Base-by-base conservation (phyloP, 2,329 filamentous ascomycete species). In the Trichoderma lentiforme region DNA sequence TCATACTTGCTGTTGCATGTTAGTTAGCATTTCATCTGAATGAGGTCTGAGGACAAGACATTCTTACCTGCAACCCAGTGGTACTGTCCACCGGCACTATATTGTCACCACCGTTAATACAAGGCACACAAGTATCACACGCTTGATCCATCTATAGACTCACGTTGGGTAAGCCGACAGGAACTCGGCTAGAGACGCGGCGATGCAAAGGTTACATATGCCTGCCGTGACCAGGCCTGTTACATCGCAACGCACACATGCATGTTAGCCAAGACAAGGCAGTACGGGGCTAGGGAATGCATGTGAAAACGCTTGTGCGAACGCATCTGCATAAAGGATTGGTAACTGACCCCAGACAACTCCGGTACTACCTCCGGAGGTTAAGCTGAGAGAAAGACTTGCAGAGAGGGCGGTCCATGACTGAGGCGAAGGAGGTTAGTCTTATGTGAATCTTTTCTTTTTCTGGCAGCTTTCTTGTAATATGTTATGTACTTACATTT, bases 161-260 rank as follows among this genome's bases (percentile, higher is more conserved):
- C 62, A 76, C 76, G 84, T 86, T 1, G 84, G 84, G 60, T 89
- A 92, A 1, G 89, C 89, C 0, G 89, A 91, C 6, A 92, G 82
- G 74, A 92, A 93, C 78, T 93, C 91, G 28, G 91, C 91, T 11
- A 93, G 83, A 18, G 89, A 92, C 1, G 89, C 86, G 2, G 91
- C 89, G 61, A 93, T 80, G 3, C 79, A 80, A 14, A 81, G 60
- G 58, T 81, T 81, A 74, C 79, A 81, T n/a, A 80, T 73, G 5
- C 79, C 79, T 7, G 79, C 79, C 0, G 79, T 81, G 2, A 80
- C 76, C 0, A 81, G 75, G 8, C 79, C 75, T 77, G 61, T 53
- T 30, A 53, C 47, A 56, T 51, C 36, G 58, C 56, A 32, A 28
- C 34, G 18, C 65, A 28, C 53, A n/a, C 34, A 39, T 43, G 21